phyloP scores from a whole-genome alignment of 179 eudicot genomes.

The Actinidia arguta region DNA sequence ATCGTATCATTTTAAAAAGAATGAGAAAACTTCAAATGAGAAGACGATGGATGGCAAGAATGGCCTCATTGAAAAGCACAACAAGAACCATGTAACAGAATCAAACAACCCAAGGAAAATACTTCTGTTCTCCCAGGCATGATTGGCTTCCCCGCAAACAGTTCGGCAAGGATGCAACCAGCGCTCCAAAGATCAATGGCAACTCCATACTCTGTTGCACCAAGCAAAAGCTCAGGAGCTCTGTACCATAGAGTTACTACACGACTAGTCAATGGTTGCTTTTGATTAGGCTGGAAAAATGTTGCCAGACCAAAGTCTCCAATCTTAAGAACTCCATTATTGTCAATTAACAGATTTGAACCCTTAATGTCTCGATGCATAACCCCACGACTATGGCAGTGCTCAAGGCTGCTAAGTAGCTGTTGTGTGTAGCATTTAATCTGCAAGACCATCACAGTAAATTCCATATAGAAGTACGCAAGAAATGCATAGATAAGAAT shows the following conservation, averaged over 20 bases:
- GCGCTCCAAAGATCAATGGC: conserved; percentile 66
- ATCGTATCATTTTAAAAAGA: background rate
- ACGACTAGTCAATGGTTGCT: conserved; percentile 57
- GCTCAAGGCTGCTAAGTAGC: conserved; percentile 45
- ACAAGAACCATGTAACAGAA: conserved; percentile 6
- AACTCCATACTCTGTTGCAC: conserved; percentile 62
- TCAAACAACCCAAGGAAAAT: conserved; percentile 18
- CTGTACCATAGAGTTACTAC: conserved; percentile 74
- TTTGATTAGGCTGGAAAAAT: conserved; percentile 37
- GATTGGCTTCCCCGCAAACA: conserved; percentile 64
- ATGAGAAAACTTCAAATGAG: background rate
- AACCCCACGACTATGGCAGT: conserved; percentile 55
- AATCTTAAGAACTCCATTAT: conserved; percentile 49
- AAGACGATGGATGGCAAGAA: conserved; percentile 1
- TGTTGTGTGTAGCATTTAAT: conserved; percentile 51
- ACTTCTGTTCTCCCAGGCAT: conserved; percentile 81
- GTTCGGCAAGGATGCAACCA: conserved; percentile 69
- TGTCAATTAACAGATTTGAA: conserved; percentile 47
- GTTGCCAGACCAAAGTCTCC: conserved; percentile 66
- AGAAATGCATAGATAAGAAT: background rate
- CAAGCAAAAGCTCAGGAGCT: conserved; percentile 69
- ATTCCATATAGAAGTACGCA: background rate
- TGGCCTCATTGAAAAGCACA: background rate
- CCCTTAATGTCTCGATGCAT: conserved; percentile 62
- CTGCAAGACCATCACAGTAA: conserved; percentile 30